Conservation (phyloP, 2,329 filamentous ascomycete genomes). For the Lachnum nothofagi region DNA sequence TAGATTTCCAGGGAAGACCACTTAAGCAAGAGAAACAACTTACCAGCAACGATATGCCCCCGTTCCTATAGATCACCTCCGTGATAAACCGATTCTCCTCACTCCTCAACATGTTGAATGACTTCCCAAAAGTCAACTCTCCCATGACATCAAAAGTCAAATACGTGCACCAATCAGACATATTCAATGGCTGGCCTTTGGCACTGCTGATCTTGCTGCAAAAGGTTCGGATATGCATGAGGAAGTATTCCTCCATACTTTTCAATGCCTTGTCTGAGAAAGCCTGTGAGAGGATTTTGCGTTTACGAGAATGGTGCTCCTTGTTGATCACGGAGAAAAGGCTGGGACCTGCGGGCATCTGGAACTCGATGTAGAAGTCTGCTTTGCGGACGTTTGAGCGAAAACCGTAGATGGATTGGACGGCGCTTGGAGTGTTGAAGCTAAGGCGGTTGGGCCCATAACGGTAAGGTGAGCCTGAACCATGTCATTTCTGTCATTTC, state of each 20-base stretch:
- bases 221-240: conserved; percentile 46
- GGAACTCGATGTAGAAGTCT: conserved; percentile 69
- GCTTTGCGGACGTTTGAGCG: conserved; percentile 60
- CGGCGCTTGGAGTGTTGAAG: conserved; percentile 66
- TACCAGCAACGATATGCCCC: too few species aligned
- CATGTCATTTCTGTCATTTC: too few species aligned
- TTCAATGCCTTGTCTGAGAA: conserved; percentile 42
- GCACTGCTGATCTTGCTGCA: conserved; percentile 47
- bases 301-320: conserved; percentile 62
- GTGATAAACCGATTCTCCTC: conserved; percentile 61
- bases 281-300: conserved; percentile 58
- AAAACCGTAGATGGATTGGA: conserved; percentile 64
- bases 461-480: conserved; percentile 63
- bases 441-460: conserved; percentile 73
- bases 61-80: conserved; percentile 59
- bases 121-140: conserved; percentile 46
- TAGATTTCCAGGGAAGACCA: too few species aligned
- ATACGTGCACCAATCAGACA: conserved; percentile 43
- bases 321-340: conserved; percentile 66
- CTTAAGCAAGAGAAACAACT: too few species aligned
- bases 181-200: conserved; percentile 46
- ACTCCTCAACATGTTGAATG: conserved; percentile 44
- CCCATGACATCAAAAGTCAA: conserved; percentile 48
- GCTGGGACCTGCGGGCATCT: conserved; percentile 57
- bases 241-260: conserved; percentile 31